Evolutionary conservation across 1,139 yeast genomes (phyloP), one percentile per base, ranked within the genome.

Genomic region (Saccharomycopsis hybrid): DNA sequence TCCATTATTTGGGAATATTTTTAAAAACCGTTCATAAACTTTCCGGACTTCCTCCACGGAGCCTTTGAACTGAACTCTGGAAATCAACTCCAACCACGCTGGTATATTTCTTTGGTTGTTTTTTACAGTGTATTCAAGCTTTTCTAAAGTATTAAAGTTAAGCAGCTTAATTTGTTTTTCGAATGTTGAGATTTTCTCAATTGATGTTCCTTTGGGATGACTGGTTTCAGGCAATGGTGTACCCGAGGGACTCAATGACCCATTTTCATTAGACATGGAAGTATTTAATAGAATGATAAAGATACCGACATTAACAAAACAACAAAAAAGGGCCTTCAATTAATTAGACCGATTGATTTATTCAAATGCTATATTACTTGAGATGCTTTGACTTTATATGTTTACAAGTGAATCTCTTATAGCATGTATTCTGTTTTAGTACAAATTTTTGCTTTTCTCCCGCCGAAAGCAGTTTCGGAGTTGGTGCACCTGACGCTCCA

Each of bases 1-100:
- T 2, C 85, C 80, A 63, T 74, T 67, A 41, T 72, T 75, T 51
- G 85, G 88, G 68, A 86, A 90, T 4, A 77, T 70, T 18, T 66
- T 66, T 49, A 90, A 72, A 60, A 85, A 82, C 39, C 76, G 69
- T 51, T 81, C 82, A 63, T 77, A 89, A 0, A 76, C 72, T 4
- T 70, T 67, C 44, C 87, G 67, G 9, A 82, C 79, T 52, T 80
- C 81, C 39, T 80, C 86, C 4, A 13, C 28, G 8, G 25, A 8
- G 55, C 84, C 89, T 57, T 79, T 78, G 29, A 70, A 65, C 45
- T 78, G 72, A 8, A 76, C 76, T 55, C 73, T 76, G 31, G 74
- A 72, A 47, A 85, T 74, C 51, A 83, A 70, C 56, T 72, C 73
- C 48, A 71, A 64, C 85, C 92, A 83, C 47, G 76, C 69, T 7